Evolutionary conservation across 768 basidiomycete genomes (phyloP).

Genomic region (Sarcodon aspratus): DNA sequence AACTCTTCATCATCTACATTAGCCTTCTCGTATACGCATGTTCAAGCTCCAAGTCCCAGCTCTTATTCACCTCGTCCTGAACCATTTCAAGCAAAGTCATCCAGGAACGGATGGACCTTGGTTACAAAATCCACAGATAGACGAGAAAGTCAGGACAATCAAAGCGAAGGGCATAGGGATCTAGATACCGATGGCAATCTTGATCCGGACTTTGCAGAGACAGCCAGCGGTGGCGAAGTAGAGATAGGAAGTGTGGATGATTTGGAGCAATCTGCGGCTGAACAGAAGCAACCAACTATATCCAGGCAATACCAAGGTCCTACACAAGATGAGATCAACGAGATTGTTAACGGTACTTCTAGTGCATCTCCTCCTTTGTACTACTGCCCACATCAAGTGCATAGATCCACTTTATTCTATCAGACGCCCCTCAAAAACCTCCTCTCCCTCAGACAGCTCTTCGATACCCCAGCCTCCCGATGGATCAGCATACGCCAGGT

Average conservation of each 20-base stretch:
- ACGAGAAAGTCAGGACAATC: conserved; percentile 12
- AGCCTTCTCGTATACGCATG: conserved; percentile 73
- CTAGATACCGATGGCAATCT: conserved; percentile 36
- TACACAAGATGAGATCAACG: conserved; percentile 58
- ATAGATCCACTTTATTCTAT: conserved; percentile 53
- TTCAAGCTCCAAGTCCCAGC: conserved; percentile 60
- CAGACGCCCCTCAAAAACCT: conserved; percentile 21
- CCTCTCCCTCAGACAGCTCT: background rate
- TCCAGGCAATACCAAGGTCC: conserved; percentile 31
- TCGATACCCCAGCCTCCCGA: conserved; percentile 1
- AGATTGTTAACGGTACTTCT: conserved; percentile 63
- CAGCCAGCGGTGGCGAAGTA: conserved; percentile 54
- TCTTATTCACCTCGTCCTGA: conserved; percentile 59
- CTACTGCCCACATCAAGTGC: conserved; percentile 16
- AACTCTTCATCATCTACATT: conserved; percentile 57
- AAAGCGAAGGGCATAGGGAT: conserved; percentile 13
- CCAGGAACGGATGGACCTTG: conserved; percentile 61
- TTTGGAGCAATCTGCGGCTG: conserved; percentile 15
- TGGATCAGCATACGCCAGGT: conserved; percentile 28
- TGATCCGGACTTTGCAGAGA: background rate
- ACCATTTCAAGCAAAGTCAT: conserved; percentile 26
- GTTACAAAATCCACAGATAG: conserved; percentile 34
- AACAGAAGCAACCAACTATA: conserved; percentile 17
- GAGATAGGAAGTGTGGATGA: conserved; percentile 64
- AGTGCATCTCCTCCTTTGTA: conserved; percentile 7